A percentile compares a stretch with the other conserved stretches of the same genome.
phyloP scores from a whole-genome alignment of 805 yeast species.

The Kazachstania taianensis region DNA sequence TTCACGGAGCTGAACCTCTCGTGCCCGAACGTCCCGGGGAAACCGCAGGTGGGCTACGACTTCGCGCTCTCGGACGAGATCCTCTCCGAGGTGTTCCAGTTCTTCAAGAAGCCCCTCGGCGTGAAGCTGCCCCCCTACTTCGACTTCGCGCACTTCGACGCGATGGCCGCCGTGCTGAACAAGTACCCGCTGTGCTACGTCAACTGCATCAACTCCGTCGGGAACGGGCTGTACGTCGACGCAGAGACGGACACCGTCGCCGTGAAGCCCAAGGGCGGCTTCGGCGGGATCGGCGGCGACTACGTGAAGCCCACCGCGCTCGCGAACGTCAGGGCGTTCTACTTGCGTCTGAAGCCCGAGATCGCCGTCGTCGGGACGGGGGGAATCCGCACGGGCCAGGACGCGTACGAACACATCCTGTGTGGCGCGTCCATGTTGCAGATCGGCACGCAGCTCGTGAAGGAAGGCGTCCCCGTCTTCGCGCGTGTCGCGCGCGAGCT shows the following conservation, averaged over 20 bases:
- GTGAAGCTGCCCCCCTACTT: slow-evolving; percentile 27
- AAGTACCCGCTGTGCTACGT: slow-evolving; percentile 23
- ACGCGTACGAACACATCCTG: slow-evolving; percentile 25
- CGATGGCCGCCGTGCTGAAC: slow-evolving; percentile 21
- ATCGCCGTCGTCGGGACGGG: slow-evolving; percentile 27
- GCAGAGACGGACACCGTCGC: slow-evolving; percentile 23
- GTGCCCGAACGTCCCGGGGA: slow-evolving; percentile 29
- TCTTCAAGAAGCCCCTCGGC: slow-evolving; percentile 26
- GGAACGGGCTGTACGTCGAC: slow-evolving; percentile 25
- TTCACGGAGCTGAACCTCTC: slow-evolving; percentile 24
- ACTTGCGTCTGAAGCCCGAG: slow-evolving; percentile 22
- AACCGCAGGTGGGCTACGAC: slow-evolving; percentile 28
- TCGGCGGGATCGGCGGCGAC: slow-evolving; percentile 29
- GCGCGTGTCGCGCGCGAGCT: slow-evolving; percentile 18
- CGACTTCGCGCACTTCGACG: slow-evolving; percentile 27
- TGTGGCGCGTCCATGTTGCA: slow-evolving; percentile 28
- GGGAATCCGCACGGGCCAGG: slow-evolving; percentile 24
- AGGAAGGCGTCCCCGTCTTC: slow-evolving; percentile 22
- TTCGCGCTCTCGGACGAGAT: slow-evolving; percentile 21
- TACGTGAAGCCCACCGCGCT: slow-evolving; percentile 27
- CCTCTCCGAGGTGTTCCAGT: slow-evolving; percentile 17
- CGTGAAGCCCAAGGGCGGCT: slow-evolving; percentile 26
- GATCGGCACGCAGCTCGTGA: slow-evolving; percentile 23
- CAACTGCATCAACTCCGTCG: slow-evolving; percentile 25
- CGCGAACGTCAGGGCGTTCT: slow-evolving; percentile 27